Base-by-base conservation (phyloP, 1,139 yeast genomes). In the Saccharomyces uvarum region DNA sequence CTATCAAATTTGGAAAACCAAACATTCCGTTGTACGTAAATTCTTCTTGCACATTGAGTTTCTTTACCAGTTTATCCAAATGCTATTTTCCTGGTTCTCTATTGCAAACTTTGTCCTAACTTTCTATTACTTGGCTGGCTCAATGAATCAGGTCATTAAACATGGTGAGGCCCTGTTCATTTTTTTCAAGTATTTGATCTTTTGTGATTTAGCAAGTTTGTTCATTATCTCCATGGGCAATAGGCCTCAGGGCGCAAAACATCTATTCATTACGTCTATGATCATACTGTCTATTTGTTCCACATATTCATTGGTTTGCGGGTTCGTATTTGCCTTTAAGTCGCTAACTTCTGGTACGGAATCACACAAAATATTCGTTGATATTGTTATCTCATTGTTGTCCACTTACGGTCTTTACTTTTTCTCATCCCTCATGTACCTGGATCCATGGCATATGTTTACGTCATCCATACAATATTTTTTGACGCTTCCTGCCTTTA, bases 361-460 rank as follows among this genome's bases (percentile, higher is more conserved):
- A 51, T 57, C 76, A 13, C 72, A 77, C 54, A 63, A 70, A 42
- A 77, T 79, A 1, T 87, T 88, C 66, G 82, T 90, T 29, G 86
- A 91, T 62, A 86, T 91, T 59, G 83, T 90, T 49, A 85, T 93
- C 4, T 90, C 97, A 0, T 70, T 93, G 58, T 77, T 85, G 19
- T 88, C 97, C n/a, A 93, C 99, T 0, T 91, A 88, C 69, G 99
- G 98, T 1, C 75, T 93, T 51, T 93, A 91, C 70, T 78, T 84
- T 2, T 70, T 89, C 57, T 85, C 89, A 75, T 88, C 96, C 4
- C 62, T 90, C 49, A 72, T 91, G 56, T 90, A 90, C 70, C 69
- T 90, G 71, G 98, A 90, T 64, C 97, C 97, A 63, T 90, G 97
- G 97, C 98, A 90, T 67, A 82, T 90, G 70, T 49, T 90, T 51